phyloP scores from a whole-genome alignment of 164 flowering plant genomes.

The Tetrastigma voinierianum region DNA sequence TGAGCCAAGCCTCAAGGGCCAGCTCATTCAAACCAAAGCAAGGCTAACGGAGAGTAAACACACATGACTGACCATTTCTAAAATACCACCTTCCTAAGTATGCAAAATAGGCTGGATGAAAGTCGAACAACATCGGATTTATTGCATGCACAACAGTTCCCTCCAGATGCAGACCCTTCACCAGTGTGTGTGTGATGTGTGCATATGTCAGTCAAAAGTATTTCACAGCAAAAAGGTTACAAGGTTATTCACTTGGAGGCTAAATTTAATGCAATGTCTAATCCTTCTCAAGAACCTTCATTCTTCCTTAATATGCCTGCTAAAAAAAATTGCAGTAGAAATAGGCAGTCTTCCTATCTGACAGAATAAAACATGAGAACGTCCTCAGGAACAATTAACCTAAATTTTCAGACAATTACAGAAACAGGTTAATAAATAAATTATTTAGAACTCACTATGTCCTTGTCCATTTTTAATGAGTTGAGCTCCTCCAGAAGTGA shows the following conservation, averaged over 20 bases:
- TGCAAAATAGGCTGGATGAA: no score
- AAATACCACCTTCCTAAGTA: no score
- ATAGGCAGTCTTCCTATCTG: not conserved
- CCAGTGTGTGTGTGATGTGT: no score
- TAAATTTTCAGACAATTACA: not conserved
- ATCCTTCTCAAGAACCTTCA: not conserved
- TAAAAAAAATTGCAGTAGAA: not conserved
- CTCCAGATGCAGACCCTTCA: no score
- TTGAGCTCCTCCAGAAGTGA: conserved; percentile 57
- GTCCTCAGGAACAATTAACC: not conserved
- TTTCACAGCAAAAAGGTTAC: not conserved
- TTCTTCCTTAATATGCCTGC: not conserved
- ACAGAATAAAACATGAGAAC: not conserved
- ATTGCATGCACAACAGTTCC: no score
- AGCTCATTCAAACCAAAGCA: no score
- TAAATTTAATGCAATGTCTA: not conserved
- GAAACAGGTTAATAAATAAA: not conserved
- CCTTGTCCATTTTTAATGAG: conserved; percentile 42
- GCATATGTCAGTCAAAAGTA: no score
- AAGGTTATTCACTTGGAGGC: not conserved
- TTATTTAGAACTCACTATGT: conserved; percentile 51
- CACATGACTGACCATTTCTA: no score
- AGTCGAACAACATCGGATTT: no score
- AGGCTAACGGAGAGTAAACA: no score
- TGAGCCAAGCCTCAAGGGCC: no score